Percentiles rank a stretch among this genome's conserved stretches.
Evolutionary conservation across 495 filamentous ascomycete genomes (phyloP).

Genomic region (Tuber indicum): DNA sequence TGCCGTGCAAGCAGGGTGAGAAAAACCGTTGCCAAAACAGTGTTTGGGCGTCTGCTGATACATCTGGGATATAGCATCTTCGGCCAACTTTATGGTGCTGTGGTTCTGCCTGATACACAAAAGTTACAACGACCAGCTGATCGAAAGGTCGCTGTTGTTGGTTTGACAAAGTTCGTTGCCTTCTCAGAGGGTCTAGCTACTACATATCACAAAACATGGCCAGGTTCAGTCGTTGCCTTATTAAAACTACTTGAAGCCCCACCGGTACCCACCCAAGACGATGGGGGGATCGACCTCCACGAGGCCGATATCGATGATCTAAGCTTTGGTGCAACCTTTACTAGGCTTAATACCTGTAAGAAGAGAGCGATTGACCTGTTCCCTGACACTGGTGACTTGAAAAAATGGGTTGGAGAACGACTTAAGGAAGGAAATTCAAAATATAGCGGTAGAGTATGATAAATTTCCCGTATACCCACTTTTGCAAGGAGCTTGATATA

Average conservation of each 20-base stretch:
- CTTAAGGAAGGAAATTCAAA: slow-evolving; percentile 30
- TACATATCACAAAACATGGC: slow-evolving; percentile 79
- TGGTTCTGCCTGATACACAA: slow-evolving; percentile 82
- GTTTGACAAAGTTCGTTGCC: slow-evolving; percentile 79
- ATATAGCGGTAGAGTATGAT: slow-evolving; percentile 29
- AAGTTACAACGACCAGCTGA: slow-evolving; percentile 79
- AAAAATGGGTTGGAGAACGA: slow-evolving; percentile 30
- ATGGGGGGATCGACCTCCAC: slow-evolving; percentile 53
- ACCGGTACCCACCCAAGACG: slow-evolving; percentile 66
- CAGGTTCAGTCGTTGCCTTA: slow-evolving; percentile 73
- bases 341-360: slow-evolving; percentile 80
- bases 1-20: slow-evolving; percentile 59
- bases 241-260: slow-evolving; percentile 83
- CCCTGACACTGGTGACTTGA: slow-evolving; percentile 31
- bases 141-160: slow-evolving; percentile 88
- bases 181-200: slow-evolving; percentile 71
- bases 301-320: slow-evolving; percentile 91
- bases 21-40: background rate
- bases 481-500: background rate
- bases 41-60: background rate
- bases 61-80: slow-evolving; percentile 56
- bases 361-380: slow-evolving; percentile 44
- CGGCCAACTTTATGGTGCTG: slow-evolving; percentile 68
- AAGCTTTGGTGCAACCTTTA: slow-evolving; percentile 89
- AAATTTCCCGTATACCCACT: background rate